phyloP scores from a whole-genome alignment of 441 rosid species.

The Erysimum cheiri region DNA sequence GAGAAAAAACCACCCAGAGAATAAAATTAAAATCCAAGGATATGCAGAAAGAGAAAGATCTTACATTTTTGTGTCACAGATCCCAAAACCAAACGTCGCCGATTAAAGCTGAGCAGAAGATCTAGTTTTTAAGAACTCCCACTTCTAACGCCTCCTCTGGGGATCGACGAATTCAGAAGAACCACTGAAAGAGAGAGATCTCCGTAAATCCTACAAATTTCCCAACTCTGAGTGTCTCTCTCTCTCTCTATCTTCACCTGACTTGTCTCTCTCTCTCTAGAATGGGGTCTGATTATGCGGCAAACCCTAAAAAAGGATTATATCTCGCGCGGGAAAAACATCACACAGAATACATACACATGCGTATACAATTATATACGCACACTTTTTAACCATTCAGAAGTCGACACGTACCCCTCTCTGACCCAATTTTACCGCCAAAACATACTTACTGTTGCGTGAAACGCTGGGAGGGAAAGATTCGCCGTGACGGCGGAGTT shows the following conservation, averaged over 20 bases:
- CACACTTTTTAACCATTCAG: slow-evolving; percentile 36
- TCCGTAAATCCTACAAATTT: slow-evolving; percentile 44
- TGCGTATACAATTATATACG: slow-evolving; percentile 39
- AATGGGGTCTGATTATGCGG: slow-evolving; percentile 37
- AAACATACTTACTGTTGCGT: slow-evolving; percentile 53
- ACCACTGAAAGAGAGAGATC: slow-evolving; percentile 10
- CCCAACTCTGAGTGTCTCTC: slow-evolving; percentile 38
- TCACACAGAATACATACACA: slow-evolving; percentile 43
- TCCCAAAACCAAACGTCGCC: slow-evolving; percentile 29
- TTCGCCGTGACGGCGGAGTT: slow-evolving; percentile 51
- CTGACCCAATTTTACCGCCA: slow-evolving; percentile 65
- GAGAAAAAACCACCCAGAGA: neutral
- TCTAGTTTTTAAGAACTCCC: slow-evolving; percentile 29
- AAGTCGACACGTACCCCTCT: slow-evolving; percentile 43
- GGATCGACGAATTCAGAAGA: slow-evolving; percentile 30
- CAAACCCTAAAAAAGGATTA: slow-evolving; percentile 51
- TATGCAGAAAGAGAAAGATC: slow-evolving; percentile 11
- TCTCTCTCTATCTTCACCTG: slow-evolving; percentile 28
- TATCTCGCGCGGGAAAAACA: slow-evolving; percentile 85
- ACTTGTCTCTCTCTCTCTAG: slow-evolving; percentile 33
- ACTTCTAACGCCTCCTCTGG: slow-evolving; percentile 17
- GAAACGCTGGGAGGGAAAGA: slow-evolving; percentile 49
- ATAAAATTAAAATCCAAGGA: slow-evolving; percentile 2
- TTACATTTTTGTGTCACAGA: slow-evolving; percentile 37
- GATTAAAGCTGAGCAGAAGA: slow-evolving; percentile 30